Evolutionary conservation across 2,329 filamentous ascomycete species (phyloP).

Genomic region (Fusarium nanum): DNA sequence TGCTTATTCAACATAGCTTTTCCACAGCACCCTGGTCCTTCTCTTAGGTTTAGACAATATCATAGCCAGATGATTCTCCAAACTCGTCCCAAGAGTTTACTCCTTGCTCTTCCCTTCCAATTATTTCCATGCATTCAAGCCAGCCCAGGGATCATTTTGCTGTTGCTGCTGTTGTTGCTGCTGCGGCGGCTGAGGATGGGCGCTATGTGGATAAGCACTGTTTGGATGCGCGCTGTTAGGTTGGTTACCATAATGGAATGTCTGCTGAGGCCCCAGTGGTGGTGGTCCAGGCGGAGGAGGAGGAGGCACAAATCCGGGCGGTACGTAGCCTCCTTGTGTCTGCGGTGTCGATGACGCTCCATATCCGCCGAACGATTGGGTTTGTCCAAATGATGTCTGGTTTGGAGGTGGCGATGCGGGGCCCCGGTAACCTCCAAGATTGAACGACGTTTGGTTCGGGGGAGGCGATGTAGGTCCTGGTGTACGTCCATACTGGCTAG

Average conservation of each 20-base stretch:
- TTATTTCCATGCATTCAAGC: conserved; percentile 64
- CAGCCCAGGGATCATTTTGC: conserved; percentile 63
- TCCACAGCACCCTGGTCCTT: background rate
- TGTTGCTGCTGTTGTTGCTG: conserved; percentile 55
- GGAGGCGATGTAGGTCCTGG: conserved; percentile 71
- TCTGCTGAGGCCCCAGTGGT: conserved; percentile 71
- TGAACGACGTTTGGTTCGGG: conserved; percentile 68
- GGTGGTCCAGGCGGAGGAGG: conserved; percentile 73
- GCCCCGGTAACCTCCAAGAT: conserved; percentile 52
- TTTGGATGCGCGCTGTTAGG: conserved; percentile 42
- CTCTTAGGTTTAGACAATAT: conserved; percentile 9
- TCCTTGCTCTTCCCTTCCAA: background rate
- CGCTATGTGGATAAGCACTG: conserved; percentile 49
- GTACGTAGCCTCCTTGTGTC: conserved; percentile 59
- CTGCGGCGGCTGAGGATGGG: conserved; percentile 41
- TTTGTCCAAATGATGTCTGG: conserved; percentile 61
- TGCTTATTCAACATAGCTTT: conserved; percentile 3
- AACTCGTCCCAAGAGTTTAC: background rate
- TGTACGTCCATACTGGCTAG: conserved; percentile 68
- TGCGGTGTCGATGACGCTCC: conserved; percentile 56
- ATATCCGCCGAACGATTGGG: conserved; percentile 55
- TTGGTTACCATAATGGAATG: conserved; percentile 63
- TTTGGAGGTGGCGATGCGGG: conserved; percentile 69
- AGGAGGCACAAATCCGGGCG: conserved; percentile 70
- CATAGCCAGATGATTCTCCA: background rate